Evolutionary conservation across 75 land plant genomes (phyloP), one percentile per base, ranked within the genome.

Genomic region (Selaginella moellendorffii): DNA sequence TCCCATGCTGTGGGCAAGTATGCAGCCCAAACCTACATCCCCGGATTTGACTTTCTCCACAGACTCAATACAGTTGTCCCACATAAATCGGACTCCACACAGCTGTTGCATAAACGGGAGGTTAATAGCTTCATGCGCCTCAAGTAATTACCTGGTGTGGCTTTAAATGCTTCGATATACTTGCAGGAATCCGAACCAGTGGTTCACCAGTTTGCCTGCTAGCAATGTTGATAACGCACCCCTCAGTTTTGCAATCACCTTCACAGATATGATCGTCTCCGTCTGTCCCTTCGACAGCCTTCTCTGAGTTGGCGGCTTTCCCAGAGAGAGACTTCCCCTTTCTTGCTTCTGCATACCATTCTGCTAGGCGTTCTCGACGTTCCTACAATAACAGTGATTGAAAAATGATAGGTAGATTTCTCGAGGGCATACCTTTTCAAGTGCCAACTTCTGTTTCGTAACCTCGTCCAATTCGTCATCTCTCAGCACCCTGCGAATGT

Each of bases 1-100:
- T 0, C 98, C 98, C 98, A 93, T 93, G 2, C 87, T 82, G 72
- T 93, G 98, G 53, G 98, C 96, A 52, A 88, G 73, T 69, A 93
- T 93, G 77, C 98, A 93, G 25, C 98, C 98, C 73, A 90, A 84
- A 23, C 98, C 98, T 77, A 84, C 78, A 63, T 79, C 90, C 12
- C 90, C 96, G 56, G 90, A 78, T 64, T 78, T 83, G 24, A 89
- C 85, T 68, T 85, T 85, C 51, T 66, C 72, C 24, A 93, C 62
- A 2, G 98, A 93, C 54, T 93, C 97, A 30, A 89, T 76, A 28
- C 93, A 82, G 64, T 93, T 93, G 65, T 89, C 83, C 98, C 98
- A 93, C 90, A 93, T 83, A 69, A 93, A 93, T 2, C 90, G 77
- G 63, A 93, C 79, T 26, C 98, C 98, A 26, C 81, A 74, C 54